phyloP scores from a whole-genome alignment of 1,284 basidiomycete species.

The Boletus smithii region DNA sequence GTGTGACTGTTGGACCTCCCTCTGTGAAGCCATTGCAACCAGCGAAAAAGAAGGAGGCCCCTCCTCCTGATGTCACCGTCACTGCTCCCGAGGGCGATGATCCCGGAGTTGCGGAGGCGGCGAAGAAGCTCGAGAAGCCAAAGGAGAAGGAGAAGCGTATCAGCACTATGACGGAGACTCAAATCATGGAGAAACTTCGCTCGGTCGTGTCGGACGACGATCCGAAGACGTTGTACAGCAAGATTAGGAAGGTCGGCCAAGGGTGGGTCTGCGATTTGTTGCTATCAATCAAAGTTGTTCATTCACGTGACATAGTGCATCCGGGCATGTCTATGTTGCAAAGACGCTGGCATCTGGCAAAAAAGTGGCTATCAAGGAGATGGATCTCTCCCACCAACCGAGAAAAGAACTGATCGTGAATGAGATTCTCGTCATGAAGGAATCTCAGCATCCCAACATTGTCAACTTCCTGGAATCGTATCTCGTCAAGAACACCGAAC shows the following conservation, averaged over 20 bases:
- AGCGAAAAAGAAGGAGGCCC: constrained; percentile 54
- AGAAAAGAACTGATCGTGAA: constrained; percentile 98
- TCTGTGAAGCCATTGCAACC: constrained; percentile 78
- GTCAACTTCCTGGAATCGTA: constrained; percentile 97
- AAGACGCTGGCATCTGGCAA: constrained; percentile 85
- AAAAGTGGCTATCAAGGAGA: constrained; percentile 99
- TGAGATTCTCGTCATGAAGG: constrained; percentile 99
- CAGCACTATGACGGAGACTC: constrained; percentile 94
- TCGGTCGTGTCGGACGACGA: constrained; percentile 86
- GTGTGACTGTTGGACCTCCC: constrained; percentile 50
- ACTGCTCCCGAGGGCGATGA: constrained; percentile 42
- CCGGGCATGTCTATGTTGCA: constrained; percentile 97
- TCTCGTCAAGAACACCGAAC: constrained; percentile 84
- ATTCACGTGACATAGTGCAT: constrained; percentile 68
- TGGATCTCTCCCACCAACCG: constrained; percentile 95
- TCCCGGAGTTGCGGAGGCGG: constrained; percentile 66
- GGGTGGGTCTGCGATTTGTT: constrained; percentile 51
- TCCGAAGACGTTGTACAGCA: constrained; percentile 88
- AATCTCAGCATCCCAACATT: constrained; percentile 97
- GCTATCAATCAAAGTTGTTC: constrained; percentile 4
- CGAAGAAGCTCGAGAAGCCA: constrained; percentile 50
- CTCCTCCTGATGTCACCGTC: constrained; percentile 39
- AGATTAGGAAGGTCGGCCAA: constrained; percentile 98
- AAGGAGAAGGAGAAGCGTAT: constrained; percentile 80
- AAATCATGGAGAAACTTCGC: constrained; percentile 97